A percentile compares a stretch with the other conserved stretches of the same genome.
These are phyloP conservation scores for Nothophoma quercina DNA, from an alignment of 2,329 filamentous ascomycete genomes.

Conservation along the genomic window DNA sequence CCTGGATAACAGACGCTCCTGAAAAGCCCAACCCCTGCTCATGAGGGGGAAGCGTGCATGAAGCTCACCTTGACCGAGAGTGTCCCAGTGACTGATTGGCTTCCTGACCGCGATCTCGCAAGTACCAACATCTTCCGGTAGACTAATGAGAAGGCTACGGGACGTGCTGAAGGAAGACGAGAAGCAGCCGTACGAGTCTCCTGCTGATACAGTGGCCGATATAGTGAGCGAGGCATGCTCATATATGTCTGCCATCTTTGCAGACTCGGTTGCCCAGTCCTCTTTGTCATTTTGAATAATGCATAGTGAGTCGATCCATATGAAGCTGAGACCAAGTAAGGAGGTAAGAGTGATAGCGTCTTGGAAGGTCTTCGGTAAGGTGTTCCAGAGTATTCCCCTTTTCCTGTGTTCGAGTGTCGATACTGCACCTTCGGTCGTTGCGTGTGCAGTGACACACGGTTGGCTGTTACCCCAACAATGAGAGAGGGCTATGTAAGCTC, in stretches of 20 bases:
- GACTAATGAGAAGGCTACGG: conserved; percentile 4
- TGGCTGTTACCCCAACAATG: conserved; percentile 1
- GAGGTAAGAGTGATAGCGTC: conserved; percentile 21
- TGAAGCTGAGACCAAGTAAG: conserved; percentile 13
- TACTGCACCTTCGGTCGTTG: neutral
- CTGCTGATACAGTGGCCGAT: conserved; percentile 14
- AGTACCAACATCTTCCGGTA: conserved; percentile 11
- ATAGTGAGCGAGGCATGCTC: conserved; percentile 11
- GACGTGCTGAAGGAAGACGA: conserved; percentile 1
- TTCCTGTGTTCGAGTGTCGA: conserved; percentile 1
- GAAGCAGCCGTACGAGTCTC: conserved; percentile 3
- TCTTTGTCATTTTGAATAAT: conserved; percentile 28
- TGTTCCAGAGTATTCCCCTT: neutral
- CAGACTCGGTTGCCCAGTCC: conserved; percentile 25
- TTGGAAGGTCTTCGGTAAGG: conserved; percentile 10
- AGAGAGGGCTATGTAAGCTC: conserved; percentile 3
- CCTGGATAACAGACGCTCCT: conserved; percentile 12
- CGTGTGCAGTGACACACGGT: neutral
- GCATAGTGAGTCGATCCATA: conserved; percentile 34
- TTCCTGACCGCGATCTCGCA: conserved; percentile 16
- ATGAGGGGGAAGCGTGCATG: conserved; percentile 16
- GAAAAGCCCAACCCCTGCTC: conserved; percentile 14
- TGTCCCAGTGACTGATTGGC: conserved; percentile 14
- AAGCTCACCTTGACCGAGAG: neutral
- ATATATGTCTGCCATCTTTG: conserved; percentile 28